phyloP scores from a whole-genome alignment of 2,329 filamentous ascomycete genomes.

The Alternaria sp. region DNA sequence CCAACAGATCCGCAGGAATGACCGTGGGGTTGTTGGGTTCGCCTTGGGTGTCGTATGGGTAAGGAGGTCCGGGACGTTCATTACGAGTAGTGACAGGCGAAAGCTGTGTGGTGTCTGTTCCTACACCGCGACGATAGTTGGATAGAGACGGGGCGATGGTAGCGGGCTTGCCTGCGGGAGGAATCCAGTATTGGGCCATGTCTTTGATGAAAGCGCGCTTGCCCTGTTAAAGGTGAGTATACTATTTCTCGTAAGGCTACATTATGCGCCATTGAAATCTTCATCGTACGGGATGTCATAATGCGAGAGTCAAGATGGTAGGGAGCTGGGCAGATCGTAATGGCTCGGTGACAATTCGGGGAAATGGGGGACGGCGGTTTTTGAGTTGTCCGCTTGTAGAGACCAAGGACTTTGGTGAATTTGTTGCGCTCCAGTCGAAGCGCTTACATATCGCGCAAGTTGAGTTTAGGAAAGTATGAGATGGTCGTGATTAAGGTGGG shows the following conservation, averaged over 20 bases:
- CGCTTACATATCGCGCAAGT: background rate
- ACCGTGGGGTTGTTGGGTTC: conserved; percentile 85
- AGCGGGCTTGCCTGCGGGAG: conserved; percentile 73
- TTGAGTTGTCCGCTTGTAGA: background rate
- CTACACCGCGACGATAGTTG: conserved; percentile 66
- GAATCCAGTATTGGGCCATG: conserved; percentile 90
- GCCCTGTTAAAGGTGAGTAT: conserved; percentile 62
- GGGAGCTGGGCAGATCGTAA: background rate
- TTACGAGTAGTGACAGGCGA: conserved; percentile 44
- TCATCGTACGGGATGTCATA: background rate
- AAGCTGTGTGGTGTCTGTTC: conserved; percentile 56
- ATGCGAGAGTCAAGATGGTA: background rate
- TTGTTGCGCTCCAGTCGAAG: background rate
- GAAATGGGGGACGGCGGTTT: background rate
- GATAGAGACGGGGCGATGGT: conserved; percentile 79
- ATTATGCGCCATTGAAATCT: background rate
- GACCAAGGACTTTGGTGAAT: background rate
- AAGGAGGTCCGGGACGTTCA: conserved; percentile 53
- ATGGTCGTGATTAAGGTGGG: background rate
- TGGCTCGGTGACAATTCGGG: background rate
- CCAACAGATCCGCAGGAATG: conserved; percentile 75
- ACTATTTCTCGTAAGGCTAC: background rate
- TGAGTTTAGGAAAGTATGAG: background rate
- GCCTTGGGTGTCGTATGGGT: conserved; percentile 64
- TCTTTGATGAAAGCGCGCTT: conserved; percentile 98